These are phyloP conservation scores for Aegilops speltoides DNA, from an alignment of 176 grass and related monocot species.

Conservation along the genomic window DNA sequence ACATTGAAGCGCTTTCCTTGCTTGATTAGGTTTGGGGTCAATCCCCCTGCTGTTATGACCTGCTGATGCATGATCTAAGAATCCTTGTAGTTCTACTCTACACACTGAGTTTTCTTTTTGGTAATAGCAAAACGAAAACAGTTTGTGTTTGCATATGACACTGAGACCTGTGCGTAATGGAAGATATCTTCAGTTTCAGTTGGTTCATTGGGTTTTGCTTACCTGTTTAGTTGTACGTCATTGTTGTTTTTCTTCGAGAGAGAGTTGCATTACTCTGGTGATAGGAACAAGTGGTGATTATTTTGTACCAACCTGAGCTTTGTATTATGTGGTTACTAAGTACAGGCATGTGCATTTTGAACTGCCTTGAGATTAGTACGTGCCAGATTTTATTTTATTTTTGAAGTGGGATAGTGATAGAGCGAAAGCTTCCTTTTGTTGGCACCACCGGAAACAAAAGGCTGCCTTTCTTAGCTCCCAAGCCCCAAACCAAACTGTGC, in stretches of 20 bases:
- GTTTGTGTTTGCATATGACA: background rate
- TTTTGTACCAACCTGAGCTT: too few relatives aligned
- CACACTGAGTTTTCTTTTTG: background rate
- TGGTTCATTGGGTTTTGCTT: background rate
- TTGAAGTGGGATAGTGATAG: background rate
- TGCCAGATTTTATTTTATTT: background rate
- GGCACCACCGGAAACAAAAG: background rate
- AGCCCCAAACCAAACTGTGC: background rate
- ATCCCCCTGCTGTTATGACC: background rate
- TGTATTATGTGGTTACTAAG: too few relatives aligned
- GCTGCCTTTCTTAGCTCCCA: background rate
- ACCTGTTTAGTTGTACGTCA: background rate
- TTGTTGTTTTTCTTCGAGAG: background rate
- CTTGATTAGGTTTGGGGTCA: background rate
- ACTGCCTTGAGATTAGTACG: background rate
- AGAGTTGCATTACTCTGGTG: background rate
- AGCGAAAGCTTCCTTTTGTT: background rate
- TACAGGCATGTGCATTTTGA: too few relatives aligned
- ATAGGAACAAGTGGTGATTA: background rate
- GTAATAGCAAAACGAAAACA: background rate
- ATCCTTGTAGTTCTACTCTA: background rate
- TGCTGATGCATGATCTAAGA: background rate
- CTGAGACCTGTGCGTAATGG: background rate
- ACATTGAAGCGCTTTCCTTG: conserved; percentile 1
- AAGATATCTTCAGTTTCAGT: background rate